phyloP scores from a whole-genome alignment of 2,329 filamentous ascomycete species.

The Rhynchosporium secalis region DNA sequence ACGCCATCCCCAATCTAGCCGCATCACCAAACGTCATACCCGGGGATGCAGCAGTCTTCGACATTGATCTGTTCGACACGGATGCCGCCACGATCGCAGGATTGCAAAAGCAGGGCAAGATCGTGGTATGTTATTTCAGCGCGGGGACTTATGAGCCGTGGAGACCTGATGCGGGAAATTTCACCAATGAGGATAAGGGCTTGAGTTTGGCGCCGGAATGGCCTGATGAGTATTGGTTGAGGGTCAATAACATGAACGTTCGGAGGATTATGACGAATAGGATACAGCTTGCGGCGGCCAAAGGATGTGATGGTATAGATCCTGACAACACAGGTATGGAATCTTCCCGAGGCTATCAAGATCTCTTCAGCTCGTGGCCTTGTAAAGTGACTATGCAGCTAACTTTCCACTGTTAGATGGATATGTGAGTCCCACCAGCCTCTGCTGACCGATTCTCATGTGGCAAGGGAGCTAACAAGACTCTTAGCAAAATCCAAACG shows the following conservation, averaged over 20 bases:
- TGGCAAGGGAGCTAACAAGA: too few relatives aligned
- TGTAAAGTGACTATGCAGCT: conserved; percentile 46
- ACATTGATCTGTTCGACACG: conserved; percentile 48
- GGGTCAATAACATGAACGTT: conserved; percentile 57
- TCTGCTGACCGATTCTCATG: neutral
- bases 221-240: conserved; percentile 67
- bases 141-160: conserved; percentile 67
- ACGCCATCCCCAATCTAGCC: conserved; percentile 15
- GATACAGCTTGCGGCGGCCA: conserved; percentile 58
- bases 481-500: conserved; percentile 21
- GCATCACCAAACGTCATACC: conserved; percentile 16
- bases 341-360: conserved; percentile 64
- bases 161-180: conserved; percentile 55
- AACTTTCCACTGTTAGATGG: conserved; percentile 11
- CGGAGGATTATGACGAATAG: conserved; percentile 63
- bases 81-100: conserved; percentile 46
- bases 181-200: conserved; percentile 56
- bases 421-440: conserved; percentile 12
- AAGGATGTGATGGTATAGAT: conserved; percentile 69
- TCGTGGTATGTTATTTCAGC: conserved; percentile 74
- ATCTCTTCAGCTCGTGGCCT: conserved; percentile 47
- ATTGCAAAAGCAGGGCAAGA: conserved; percentile 53
- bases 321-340: conserved; percentile 67
- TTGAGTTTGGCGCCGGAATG: conserved; percentile 57
- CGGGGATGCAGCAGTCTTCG: conserved; percentile 46